phyloP scores from a whole-genome alignment of 176 grass and related monocot species.

The Oryza nivara region DNA sequence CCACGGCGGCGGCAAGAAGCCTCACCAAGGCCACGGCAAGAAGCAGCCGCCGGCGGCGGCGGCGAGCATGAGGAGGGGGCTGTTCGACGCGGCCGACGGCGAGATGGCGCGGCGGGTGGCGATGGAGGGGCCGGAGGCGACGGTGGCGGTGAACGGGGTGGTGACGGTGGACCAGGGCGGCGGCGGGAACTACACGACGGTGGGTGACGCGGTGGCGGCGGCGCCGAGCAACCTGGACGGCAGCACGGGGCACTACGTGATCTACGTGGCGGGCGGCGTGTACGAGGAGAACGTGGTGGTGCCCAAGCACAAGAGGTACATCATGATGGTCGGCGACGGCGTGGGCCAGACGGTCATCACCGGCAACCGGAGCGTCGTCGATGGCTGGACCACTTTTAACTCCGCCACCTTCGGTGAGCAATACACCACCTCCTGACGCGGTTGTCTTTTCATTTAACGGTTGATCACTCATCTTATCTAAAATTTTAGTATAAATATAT shows the following conservation, averaged over 20 bases:
- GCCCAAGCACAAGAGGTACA: conserved; percentile 61
- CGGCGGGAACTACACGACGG: conserved; percentile 58
- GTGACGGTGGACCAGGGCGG: conserved; percentile 69
- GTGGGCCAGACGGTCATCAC: conserved; percentile 83
- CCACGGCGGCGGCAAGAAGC: background rate
- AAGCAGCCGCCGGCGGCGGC: conserved; percentile 12
- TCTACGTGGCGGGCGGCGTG: conserved; percentile 71
- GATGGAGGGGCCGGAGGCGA: conserved; percentile 38
- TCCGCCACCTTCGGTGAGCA: conserved; percentile 75
- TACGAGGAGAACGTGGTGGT: conserved; percentile 90
- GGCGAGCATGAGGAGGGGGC: conserved; percentile 31
- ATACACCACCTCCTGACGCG: too few relatives aligned
- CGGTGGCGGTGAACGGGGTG: conserved; percentile 46
- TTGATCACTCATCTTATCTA: too few relatives aligned
- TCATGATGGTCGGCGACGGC: conserved; percentile 91
- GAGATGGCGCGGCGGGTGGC: conserved; percentile 50
- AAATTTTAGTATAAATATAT: too few relatives aligned
- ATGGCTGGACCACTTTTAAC: conserved; percentile 82
- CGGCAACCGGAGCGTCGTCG: conserved; percentile 63
- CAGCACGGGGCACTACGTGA: conserved; percentile 71
- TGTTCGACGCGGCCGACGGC: conserved; percentile 51
- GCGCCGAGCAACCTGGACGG: conserved; percentile 68
- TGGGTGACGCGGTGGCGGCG: conserved; percentile 62
- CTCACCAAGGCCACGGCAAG: conserved; percentile 14
- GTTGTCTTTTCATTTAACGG: too few relatives aligned